Conservation (phyloP, 306 rosid genomes). For the Quercus suber region DNA sequence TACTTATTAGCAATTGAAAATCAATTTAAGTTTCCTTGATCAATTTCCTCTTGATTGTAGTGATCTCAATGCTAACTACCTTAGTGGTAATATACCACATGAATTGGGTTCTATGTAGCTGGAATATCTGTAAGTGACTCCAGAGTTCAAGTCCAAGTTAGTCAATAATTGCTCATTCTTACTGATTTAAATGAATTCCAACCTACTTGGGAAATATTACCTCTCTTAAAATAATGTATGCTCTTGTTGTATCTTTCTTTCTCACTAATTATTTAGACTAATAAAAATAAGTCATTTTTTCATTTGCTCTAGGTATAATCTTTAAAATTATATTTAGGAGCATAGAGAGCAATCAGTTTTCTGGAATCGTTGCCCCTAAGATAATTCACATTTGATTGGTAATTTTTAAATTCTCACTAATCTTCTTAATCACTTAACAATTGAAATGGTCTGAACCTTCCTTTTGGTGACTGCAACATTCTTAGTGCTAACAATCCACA, state of each 20-base stretch:
- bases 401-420: not conserved
- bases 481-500: conserved; percentile 10
- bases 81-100: conserved; percentile 17
- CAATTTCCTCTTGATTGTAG: not conserved
- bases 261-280: not conserved
- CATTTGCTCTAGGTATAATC: too few species aligned
- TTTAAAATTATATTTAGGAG: not conserved
- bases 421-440: not conserved
- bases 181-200: conserved; percentile 5
- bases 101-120: conserved; percentile 27
- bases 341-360: conserved; percentile 15
- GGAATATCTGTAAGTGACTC: conserved; percentile 22
- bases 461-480: too few species aligned
- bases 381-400: too few species aligned
- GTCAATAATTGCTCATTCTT: too few species aligned
- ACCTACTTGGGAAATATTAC: conserved; percentile 20
- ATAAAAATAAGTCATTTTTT: too few species aligned
- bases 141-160: not conserved
- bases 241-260: not conserved
- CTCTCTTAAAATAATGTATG: conserved; percentile 4
- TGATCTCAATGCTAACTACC: conserved; percentile 20
- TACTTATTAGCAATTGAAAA: not conserved
- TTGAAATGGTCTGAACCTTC: not conserved
- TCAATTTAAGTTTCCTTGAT: not conserved
- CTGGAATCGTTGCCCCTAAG: not conserved